Percentiles rank a stretch among this genome's conserved stretches.
Evolutionary conservation across 1,139 yeast genomes (phyloP).

Genomic region (Suhomyces maxii): DNA sequence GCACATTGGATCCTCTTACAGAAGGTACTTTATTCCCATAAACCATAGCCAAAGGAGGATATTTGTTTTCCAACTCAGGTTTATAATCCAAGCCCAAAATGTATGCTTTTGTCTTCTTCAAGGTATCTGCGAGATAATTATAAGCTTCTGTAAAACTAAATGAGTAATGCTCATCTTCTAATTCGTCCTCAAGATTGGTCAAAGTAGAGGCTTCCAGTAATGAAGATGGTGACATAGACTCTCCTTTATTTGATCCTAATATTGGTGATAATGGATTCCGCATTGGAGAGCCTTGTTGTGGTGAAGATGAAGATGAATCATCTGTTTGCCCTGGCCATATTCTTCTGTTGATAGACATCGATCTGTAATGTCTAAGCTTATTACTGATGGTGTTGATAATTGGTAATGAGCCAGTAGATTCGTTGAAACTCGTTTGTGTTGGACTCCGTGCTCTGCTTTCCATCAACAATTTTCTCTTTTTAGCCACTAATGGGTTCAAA

Average conservation of each 20-base stretch:
- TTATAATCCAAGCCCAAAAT: conserved; percentile 57
- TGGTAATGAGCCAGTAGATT: conserved; percentile 17
- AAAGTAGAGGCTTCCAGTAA: neutral
- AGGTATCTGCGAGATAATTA: conserved; percentile 61
- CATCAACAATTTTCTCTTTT: conserved; percentile 28
- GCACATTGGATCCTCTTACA: conserved; percentile 73
- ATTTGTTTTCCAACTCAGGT: conserved; percentile 42
- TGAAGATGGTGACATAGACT: conserved; percentile 1
- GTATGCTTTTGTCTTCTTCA: conserved; percentile 60
- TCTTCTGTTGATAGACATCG: conserved; percentile 18
- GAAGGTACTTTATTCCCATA: conserved; percentile 84
- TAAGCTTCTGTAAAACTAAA: conserved; percentile 61
- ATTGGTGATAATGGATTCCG: conserved; percentile 4
- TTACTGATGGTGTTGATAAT: conserved; percentile 25
- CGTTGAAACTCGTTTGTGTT: neutral
- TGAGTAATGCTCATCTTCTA: conserved; percentile 15
- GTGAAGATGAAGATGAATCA: neutral
- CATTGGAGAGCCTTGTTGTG: neutral
- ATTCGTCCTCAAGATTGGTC: conserved; percentile 6
- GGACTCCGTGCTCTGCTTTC: conserved; percentile 4
- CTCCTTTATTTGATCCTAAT: neutral
- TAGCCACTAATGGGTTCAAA: conserved; percentile 70
- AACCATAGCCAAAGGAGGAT: conserved; percentile 83
- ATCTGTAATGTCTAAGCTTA: conserved; percentile 22
- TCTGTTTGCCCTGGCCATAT: conserved; percentile 1